Evolutionary conservation across 1,284 basidiomycete species (phyloP).

Genomic region (Vanrija sp.): DNA sequence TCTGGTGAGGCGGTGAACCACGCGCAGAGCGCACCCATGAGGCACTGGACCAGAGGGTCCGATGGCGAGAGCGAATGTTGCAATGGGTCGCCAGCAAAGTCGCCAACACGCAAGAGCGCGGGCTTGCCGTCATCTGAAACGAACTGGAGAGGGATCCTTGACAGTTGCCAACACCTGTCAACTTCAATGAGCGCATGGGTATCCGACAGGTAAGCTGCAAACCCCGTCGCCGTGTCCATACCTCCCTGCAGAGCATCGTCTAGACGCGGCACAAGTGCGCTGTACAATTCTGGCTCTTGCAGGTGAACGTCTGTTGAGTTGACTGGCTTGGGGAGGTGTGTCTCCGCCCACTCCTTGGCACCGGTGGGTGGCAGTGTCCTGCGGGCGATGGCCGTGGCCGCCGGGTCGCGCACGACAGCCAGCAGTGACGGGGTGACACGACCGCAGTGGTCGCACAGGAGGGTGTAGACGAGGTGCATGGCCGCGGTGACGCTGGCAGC

Average conservation of each 20-base stretch:
- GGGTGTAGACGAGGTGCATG: constrained; percentile 70
- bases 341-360: not conserved
- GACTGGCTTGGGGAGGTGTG: constrained; percentile 14
- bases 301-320: constrained; percentile 26
- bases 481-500: constrained; percentile 67
- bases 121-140: constrained; percentile 20
- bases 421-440: constrained; percentile 65
- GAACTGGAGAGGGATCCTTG: constrained; percentile 22
- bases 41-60: constrained; percentile 67
- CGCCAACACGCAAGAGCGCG: constrained; percentile 12
- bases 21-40: constrained; percentile 65
- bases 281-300: constrained; percentile 61
- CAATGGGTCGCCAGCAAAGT: constrained; percentile 13
- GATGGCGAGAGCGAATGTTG: constrained; percentile 68
- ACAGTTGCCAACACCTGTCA: constrained; percentile 28
- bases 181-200: constrained; percentile 27
- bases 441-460: constrained; percentile 67
- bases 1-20: constrained; percentile 86
- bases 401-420: constrained; percentile 62
- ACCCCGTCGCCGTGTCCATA: constrained; percentile 74
- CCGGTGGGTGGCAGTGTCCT: constrained; percentile 19
- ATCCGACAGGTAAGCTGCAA: constrained; percentile 54
- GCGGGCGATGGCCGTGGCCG: constrained; percentile 49
- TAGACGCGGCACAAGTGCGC: constrained; percentile 70
- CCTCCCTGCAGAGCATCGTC: constrained; percentile 64